Conservation (phyloP, 345 rosid species). For the Gossypium anomalum region DNA sequence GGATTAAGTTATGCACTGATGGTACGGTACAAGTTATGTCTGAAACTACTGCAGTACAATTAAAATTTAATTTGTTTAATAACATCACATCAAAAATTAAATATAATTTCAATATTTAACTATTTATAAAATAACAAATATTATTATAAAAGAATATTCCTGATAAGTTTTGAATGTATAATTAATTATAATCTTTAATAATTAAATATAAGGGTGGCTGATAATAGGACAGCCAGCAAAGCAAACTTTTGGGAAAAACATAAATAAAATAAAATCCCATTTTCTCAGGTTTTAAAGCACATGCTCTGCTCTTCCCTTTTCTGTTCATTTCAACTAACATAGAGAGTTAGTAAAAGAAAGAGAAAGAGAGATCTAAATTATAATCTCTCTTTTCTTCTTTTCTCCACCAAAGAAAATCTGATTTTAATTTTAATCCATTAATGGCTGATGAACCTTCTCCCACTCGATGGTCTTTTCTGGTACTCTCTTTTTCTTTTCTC, state of each 20-base stretch:
- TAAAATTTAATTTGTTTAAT: too few relatives aligned
- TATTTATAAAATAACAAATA: too few relatives aligned
- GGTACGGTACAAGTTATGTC: too few relatives aligned
- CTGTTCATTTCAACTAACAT: neutral
- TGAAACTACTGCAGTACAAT: too few relatives aligned
- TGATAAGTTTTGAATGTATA: too few relatives aligned
- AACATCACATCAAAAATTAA: too few relatives aligned
- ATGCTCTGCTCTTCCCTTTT: neutral
- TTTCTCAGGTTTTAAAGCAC: neutral
- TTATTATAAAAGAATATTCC: too few relatives aligned
- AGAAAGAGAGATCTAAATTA: slow-evolving; percentile 4
- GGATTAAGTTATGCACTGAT: too few relatives aligned
- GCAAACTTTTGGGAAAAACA: neutral
- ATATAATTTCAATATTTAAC: too few relatives aligned
- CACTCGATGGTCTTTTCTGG: slow-evolving; percentile 93
- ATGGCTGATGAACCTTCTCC: slow-evolving; percentile 70
- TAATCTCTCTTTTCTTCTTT: slow-evolving; percentile 20
- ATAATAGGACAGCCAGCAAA: neutral
- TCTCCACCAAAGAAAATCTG: neutral
- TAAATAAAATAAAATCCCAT: neutral
- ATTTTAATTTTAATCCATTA: neutral
- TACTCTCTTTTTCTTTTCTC: slow-evolving; percentile 16
- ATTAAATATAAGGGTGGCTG: too few relatives aligned
- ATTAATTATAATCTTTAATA: too few relatives aligned
- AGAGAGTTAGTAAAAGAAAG: neutral